Evolutionary conservation across 805 yeast genomes (phyloP), one percentile per base, ranked within the genome.

Genomic region (Nakazawaea ishiwadae): DNA sequence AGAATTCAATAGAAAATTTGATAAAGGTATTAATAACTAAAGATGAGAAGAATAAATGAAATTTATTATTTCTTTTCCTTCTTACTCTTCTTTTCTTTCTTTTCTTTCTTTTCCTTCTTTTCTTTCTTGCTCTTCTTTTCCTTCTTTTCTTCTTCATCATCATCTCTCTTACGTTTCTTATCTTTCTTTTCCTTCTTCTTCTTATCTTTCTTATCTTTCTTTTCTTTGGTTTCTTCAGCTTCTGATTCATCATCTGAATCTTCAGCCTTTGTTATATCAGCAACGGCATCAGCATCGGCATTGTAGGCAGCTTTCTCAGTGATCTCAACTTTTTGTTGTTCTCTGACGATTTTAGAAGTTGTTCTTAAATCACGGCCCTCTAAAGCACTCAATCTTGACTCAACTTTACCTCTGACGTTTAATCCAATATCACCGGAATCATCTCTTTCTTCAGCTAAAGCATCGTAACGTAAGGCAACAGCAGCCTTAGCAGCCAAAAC

Each of bases 401-500:
- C 99, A 55, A 93, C 91, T 75, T 88, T 89, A 52, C 87, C 80
- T 70, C 99, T 82, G 52, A 85, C 91, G 52, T 81, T 84, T 53
- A 87, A 73, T 59, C 99, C 99, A 57, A 90, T 75, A 54, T 90
- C 95, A 50, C 97, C 96, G 48, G 87, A 78, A 59, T 93, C 98
- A 54, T 88, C 95, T 67, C 97, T 81, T 56, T 93, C 98, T 72
- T 93, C 99, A 50, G 97, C 84, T 48, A 93, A 73, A 24, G 97
- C 96, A 71, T 93, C 99, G 65, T 85, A 91, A 75, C 99, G 86
- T 54, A 91, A 73, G 48, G 96, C 86, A 56, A 93, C 95, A 42
- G 99, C 95, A 52, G 97, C 96, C 73, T 93, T 93, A 46, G 98
- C 98, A 55, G 99, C 99, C 50, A 93, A 78, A 53, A 93, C 96